Evolutionary conservation across 345 rosid genomes (phyloP).

Genomic region (Cochlearia excelsa): DNA sequence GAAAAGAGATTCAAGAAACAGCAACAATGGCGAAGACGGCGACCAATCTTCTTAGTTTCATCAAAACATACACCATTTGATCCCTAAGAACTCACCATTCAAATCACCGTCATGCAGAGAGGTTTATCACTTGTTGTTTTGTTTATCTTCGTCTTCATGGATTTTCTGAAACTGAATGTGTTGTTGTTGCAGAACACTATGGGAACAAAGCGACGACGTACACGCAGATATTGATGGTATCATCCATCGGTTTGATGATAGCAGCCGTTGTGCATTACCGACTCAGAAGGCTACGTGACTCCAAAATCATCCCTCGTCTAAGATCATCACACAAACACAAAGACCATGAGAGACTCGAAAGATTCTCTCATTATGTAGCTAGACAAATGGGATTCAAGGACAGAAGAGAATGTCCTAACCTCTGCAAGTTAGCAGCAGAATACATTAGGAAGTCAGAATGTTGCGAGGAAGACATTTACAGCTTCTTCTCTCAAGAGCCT

Average conservation of each 20-base stretch:
- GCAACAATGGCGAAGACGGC: conserved; percentile 27
- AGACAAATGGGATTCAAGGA: conserved; percentile 86
- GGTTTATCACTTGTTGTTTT: conserved; percentile 29
- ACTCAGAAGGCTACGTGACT: conserved; percentile 45
- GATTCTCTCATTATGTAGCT: conserved; percentile 87
- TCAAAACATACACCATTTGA: conserved; percentile 14
- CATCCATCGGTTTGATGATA: conserved; percentile 64
- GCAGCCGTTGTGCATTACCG: conserved; percentile 61
- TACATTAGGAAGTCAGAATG: conserved; percentile 66
- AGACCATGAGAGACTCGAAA: conserved; percentile 60
- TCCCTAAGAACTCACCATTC: not conserved
- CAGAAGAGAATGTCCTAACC: conserved; percentile 68
- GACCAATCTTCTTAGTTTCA: conserved; percentile 19
- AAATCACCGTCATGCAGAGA: conserved; percentile 44
- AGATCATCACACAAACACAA: conserved; percentile 39
- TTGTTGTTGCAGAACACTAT: conserved; percentile 35
- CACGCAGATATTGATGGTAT: conserved; percentile 56
- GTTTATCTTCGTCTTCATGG: not conserved
- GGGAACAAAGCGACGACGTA: conserved; percentile 43
- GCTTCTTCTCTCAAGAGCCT: conserved; percentile 53
- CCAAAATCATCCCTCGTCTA: conserved; percentile 62
- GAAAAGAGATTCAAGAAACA: conserved; percentile 28
- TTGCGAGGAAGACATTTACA: conserved; percentile 67
- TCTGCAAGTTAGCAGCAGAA: conserved; percentile 83
- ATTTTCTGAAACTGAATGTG: conserved; percentile 1